Evolutionary conservation across 116 monocot genomes (phyloP), one percentile per base, ranked within the genome.

Genomic region (Cymodocea nodosa): DNA sequence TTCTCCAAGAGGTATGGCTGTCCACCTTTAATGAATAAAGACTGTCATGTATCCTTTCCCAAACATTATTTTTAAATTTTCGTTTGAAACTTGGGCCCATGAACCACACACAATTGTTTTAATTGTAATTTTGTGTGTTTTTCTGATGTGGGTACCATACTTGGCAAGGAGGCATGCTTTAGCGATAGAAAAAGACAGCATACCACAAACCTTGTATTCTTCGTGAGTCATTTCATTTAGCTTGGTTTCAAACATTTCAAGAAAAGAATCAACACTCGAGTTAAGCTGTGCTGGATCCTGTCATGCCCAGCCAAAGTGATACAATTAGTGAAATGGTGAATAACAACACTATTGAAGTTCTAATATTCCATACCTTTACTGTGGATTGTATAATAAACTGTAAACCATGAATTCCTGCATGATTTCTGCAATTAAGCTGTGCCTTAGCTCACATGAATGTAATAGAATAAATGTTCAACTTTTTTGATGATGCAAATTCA

Each of bases 241-340:
- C 59, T 80, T 83, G 39, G 35, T 79, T 70, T 87, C 90, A 78
- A 90, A 85, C 73, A 77, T 81, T 30, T 81, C 71, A 48, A 90
- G 79, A 76, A 95, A 95, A 77, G 77, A 70, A 76, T 85, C 80
- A 59, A 81, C 90, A 75, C 95, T 79, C 6, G 30, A 65, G 79
- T 87, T 76, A 77, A 95, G 84, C 64, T 90, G 73, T 60, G 83
- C 63, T 57, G 95, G 95, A 71, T 95, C 87, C 90, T 95, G 69
- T 49, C 20, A 67, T 52, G 52, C n/a, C 14, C 64, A 51, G 48
- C 44, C 40, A 18, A 44, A 10, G 9, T 44, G 44, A 44, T 10
- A 44, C 5, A 10, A 10, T 44, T 12, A 44, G 44, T 6, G 44
- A 12, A 44, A 44, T 44, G 44, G 44, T 44, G 44, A 8, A 44